A percentile compares a stretch with the other conserved stretches of the same genome.
Evolutionary conservation across 108 stramenopile genomes (phyloP).

Genomic region (Licmophora abbreviata): DNA sequence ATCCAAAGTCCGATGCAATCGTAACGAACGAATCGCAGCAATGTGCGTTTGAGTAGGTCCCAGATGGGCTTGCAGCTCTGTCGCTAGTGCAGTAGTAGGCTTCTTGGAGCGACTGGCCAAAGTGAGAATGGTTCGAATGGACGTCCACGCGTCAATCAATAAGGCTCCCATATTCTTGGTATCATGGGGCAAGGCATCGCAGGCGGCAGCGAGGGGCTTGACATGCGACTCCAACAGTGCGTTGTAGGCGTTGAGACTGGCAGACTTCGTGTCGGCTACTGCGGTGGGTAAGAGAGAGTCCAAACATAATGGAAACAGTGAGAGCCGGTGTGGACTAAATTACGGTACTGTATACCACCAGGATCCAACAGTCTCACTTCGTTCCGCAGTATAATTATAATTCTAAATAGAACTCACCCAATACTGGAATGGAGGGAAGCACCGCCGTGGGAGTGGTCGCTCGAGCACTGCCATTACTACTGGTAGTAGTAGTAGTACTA

Average conservation of each 20-base stretch:
- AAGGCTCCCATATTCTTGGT: slow-evolving; percentile 45
- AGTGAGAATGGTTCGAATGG: slow-evolving; percentile 53
- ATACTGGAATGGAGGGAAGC: too few species aligned
- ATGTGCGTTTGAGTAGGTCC: slow-evolving; percentile 57
- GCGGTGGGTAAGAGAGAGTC: background rate
- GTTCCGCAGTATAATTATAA: too few species aligned
- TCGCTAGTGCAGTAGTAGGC: slow-evolving; percentile 35
- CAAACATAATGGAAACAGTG: too few species aligned
- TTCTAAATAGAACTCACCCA: too few species aligned
- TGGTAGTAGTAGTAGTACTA: background rate
- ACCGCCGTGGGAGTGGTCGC: background rate
- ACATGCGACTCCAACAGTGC: slow-evolving; percentile 47
- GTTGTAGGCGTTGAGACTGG: slow-evolving; percentile 66
- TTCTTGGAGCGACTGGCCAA: slow-evolving; percentile 57
- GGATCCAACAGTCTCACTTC: too few species aligned
- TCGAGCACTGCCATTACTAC: background rate
- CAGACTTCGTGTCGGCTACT: slow-evolving; percentile 32
- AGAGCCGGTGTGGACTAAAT: too few species aligned
- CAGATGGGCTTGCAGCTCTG: slow-evolving; percentile 43
- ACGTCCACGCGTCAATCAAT: slow-evolving; percentile 38
- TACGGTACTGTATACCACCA: too few species aligned
- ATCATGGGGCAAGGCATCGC: slow-evolving; percentile 59
- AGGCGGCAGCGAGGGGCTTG: slow-evolving; percentile 48
- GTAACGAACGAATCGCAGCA: slow-evolving; percentile 34
- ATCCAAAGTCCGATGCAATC: slow-evolving; percentile 69